Percentiles rank a stretch among this genome's conserved stretches.
These are phyloP conservation scores for Cladophialophora immunda DNA, from an alignment of 2,329 filamentous ascomycete genomes.

Conservation along the genomic window DNA sequence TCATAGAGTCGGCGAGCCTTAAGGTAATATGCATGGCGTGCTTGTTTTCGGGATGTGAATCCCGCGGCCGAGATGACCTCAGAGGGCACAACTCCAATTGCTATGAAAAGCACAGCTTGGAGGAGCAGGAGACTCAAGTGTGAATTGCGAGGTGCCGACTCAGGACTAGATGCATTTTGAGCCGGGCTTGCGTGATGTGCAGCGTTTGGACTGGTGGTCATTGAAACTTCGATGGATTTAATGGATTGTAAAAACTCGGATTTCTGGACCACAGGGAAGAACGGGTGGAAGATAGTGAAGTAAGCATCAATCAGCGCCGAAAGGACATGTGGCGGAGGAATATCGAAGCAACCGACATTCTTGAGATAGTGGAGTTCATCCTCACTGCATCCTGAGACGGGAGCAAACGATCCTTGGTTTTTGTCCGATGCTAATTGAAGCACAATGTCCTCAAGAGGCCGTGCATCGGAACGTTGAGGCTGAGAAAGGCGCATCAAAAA, in stretches of 20 bases:
- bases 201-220: neutral
- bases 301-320: constrained; percentile 17
- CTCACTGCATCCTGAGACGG: constrained; percentile 2
- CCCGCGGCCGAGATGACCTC: constrained; percentile 9
- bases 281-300: constrained; percentile 17
- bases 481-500: constrained; percentile 19
- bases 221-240: neutral
- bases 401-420: neutral
- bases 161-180: neutral
- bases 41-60: constrained; percentile 66
- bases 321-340: constrained; percentile 3
- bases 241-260: constrained; percentile 6
- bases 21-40: constrained; percentile 85
- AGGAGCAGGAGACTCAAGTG: constrained; percentile 81
- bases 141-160: neutral
- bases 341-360: constrained; percentile 8
- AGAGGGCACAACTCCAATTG: constrained; percentile 74
- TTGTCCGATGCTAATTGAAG: constrained; percentile 17
- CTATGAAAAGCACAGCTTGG: constrained; percentile 93
- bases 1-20: constrained; percentile 81
- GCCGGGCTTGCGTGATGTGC: neutral
- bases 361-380: constrained; percentile 17
- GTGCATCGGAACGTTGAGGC: constrained; percentile 10
- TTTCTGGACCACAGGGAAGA: constrained; percentile 18
- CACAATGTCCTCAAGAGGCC: constrained; percentile 11